Conservation (phyloP, 495 filamentous ascomycete species). For the Lophium mytilinum region DNA sequence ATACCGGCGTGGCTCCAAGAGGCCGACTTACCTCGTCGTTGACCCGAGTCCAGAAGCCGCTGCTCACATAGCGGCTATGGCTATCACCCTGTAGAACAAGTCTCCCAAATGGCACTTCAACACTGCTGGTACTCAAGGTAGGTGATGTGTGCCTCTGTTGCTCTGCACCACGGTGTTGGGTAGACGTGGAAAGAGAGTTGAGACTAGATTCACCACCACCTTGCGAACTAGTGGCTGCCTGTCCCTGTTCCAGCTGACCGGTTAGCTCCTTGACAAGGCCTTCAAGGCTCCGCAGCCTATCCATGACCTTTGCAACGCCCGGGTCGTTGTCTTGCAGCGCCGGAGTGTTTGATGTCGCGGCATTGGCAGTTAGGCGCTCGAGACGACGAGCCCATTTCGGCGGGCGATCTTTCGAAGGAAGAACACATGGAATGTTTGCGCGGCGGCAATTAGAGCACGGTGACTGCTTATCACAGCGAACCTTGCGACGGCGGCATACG, state of each 20-base stretch:
- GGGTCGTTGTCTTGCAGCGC: not conserved
- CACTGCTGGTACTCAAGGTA: constrained; percentile 3
- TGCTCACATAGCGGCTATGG: constrained; percentile 43
- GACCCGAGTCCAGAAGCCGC: constrained; percentile 46
- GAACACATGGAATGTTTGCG: constrained; percentile 50
- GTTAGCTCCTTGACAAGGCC: constrained; percentile 48
- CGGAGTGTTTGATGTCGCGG: constrained; percentile 13
- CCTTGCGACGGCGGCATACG: constrained; percentile 52
- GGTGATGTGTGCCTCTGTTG: constrained; percentile 5
- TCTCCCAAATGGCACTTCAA: constrained; percentile 37
- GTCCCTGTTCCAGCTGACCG: constrained; percentile 42
- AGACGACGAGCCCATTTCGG: constrained; percentile 48
- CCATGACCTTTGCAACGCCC: constrained; percentile 38
- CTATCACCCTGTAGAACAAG: constrained; percentile 37
- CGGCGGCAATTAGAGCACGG: constrained; percentile 61
- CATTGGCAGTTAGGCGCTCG: constrained; percentile 26
- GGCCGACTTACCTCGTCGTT: constrained; percentile 41
- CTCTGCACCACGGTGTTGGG: constrained; percentile 18
- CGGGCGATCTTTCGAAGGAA: constrained; percentile 40
- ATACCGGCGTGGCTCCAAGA: not conserved
- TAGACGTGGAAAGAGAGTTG: constrained; percentile 12
- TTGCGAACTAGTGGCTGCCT: constrained; percentile 23
- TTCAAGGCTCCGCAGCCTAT: constrained; percentile 46
- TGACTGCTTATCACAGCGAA: constrained; percentile 59
- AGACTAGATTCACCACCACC: constrained; percentile 1